Evolutionary conservation across 2,329 filamentous ascomycete species (phyloP).

Genomic region (Neofusicoccum cordaticola): DNA sequence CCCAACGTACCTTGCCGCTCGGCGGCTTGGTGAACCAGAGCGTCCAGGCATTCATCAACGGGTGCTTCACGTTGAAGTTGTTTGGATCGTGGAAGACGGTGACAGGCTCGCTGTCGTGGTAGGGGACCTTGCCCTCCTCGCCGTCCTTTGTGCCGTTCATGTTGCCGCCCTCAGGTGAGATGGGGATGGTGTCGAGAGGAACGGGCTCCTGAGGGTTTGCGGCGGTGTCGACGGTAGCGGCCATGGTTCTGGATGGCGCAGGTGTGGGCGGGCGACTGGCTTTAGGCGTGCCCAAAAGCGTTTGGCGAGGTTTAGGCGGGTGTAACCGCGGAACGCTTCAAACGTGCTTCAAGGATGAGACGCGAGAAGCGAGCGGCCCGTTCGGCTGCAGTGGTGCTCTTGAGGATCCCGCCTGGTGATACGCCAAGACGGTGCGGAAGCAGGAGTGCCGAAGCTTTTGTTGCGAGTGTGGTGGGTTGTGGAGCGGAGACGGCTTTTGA

Average conservation of each 20-base stretch:
- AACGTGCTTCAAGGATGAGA: constrained; percentile 16
- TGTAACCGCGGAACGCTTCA: constrained; percentile 16
- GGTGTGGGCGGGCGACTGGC: constrained; percentile 3
- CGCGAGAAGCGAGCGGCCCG: constrained; percentile 8
- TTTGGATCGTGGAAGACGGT: constrained; percentile 98
- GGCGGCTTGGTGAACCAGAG: constrained; percentile 99
- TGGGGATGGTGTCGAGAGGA: constrained; percentile 55
- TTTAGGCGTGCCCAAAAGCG: constrained; percentile 13
- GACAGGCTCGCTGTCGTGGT: constrained; percentile 59
- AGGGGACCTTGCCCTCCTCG: constrained; percentile 38
- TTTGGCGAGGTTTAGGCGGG: constrained; percentile 14
- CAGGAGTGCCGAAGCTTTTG: not conserved
- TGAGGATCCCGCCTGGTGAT: not conserved
- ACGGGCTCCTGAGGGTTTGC: constrained; percentile 48
- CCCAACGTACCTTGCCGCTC: constrained; percentile 73
- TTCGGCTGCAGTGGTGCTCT: not conserved
- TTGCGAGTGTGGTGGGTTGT: not conserved
- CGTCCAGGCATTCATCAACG: constrained; percentile 95
- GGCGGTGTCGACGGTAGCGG: constrained; percentile 21
- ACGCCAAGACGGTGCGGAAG: constrained; percentile 6
- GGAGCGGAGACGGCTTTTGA: not conserved
- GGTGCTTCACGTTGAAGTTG: constrained; percentile 99
- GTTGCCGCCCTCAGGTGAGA: constrained; percentile 49
- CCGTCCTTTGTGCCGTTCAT: constrained; percentile 44
- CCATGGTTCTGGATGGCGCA: constrained; percentile 10